Evolutionary conservation across 768 basidiomycete genomes (phyloP), one percentile per base, ranked within the genome.

Genomic region (Nevesoporus exiguus): DNA sequence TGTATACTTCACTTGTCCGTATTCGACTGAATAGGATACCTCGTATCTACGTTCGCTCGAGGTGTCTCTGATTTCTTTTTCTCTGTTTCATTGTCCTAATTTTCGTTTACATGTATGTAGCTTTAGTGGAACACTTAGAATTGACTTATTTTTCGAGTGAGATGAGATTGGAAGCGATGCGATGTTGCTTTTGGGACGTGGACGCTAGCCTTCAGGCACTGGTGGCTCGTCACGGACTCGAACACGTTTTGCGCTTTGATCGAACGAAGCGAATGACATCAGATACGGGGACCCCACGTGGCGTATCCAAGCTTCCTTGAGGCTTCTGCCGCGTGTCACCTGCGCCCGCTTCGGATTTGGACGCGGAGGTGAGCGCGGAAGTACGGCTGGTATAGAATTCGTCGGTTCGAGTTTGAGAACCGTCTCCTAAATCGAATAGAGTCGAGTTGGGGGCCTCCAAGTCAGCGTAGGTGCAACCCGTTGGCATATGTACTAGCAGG

Each of bases 11-110:
- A 15, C 40, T 34, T 52, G 19, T 17, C n/a, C 13, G 13, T 29
- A 34, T 34, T 45, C 34, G 46, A 42, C 31, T 30, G 46, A 30
- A 9, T 29, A 37, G 37, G 46, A 53, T 59, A 59, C 57, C 57
- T 34, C n/a, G 25, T 24, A 14, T 25, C 22, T 25, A 37, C 34
- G 25, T 19, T 37, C n/a, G 25, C 21, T 48, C 25, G 34, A 24
- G 33, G 17, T 33, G n/a, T 25, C 22, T 37, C 19, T 15, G 25
- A 9, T 7, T 15, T 46, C 10, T 22, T 31, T 33, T 22, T 22
- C 3, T 17, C 1, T 34, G 6, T 15, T 49, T 22, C 19, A 30
- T 8, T 29, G 27, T 29, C 8, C 27, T 29, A 42, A 24, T 41
- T 41, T 11, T 43, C 42, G 25, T 43, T 29, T n/a, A 10, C 15